Percentiles rank a stretch among this genome's conserved stretches.
Conservation (phyloP, 2,329 filamentous ascomycete genomes). For the Diaporthe nobilis region DNA sequence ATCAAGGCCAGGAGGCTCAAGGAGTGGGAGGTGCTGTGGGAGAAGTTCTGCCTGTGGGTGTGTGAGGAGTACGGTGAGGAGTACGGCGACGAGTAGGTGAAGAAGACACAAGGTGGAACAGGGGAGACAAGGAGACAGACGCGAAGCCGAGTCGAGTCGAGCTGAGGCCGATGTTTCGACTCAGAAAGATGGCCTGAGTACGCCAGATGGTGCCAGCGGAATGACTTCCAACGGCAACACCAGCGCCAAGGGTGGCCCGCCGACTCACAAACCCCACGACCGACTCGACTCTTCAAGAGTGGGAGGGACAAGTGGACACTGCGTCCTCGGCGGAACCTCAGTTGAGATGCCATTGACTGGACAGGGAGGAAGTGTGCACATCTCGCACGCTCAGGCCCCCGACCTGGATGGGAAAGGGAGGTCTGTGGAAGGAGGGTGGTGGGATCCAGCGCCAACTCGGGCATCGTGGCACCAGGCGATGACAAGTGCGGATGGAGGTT, state of each 20-base stretch:
- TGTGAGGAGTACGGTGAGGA: constrained; percentile 81
- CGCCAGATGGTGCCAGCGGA: not conserved
- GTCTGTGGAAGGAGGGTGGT: not conserved
- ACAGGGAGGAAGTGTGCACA: not conserved
- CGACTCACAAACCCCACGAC: not conserved
- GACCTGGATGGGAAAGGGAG: too few species aligned
- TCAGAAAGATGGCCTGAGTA: not conserved
- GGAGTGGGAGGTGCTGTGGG: constrained; percentile 87
- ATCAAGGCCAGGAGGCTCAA: constrained; percentile 80
- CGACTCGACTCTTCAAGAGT: not conserved
- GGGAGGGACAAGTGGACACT: not conserved
- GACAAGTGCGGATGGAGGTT: not conserved
- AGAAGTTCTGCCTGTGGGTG: constrained; percentile 92
- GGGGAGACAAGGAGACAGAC: not conserved
- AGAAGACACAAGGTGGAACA: not conserved
- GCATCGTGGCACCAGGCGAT: not conserved
- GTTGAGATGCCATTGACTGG: not conserved
- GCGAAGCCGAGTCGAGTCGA: not conserved
- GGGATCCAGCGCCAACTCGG: not conserved
- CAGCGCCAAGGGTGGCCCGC: not conserved
- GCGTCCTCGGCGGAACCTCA: too few species aligned
- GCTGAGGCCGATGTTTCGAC: not conserved
- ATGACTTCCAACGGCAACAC: not conserved
- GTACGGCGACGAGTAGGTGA: constrained; percentile 61
- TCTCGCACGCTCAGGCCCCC: not conserved